Evolutionary conservation across 2,329 filamentous ascomycete genomes (phyloP), one percentile per base, ranked within the genome.

Genomic region (Aspergillus novofumigatus): DNA sequence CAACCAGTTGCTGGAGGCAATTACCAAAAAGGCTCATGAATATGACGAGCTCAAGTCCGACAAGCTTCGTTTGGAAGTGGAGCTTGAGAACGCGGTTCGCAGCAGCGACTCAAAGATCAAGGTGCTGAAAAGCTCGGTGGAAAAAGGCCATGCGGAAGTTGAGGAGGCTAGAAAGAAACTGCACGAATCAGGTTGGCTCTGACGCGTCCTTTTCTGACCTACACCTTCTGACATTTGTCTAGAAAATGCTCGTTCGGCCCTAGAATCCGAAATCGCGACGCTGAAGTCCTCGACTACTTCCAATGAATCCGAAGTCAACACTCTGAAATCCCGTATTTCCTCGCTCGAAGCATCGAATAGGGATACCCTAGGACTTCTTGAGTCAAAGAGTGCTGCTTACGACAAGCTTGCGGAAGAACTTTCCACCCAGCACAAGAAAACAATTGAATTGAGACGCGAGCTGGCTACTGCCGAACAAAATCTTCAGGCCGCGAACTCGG

Each of bases 331-430:
- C 58, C 92, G 93, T 65, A 91, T 99, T 67, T 80, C 88, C 51
- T 90, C 91, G 0, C 85, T 99, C 2, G 92, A 99, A 75, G 87
- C 90, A 0, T 94, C 93, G 6, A 97, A 96, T 70, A 88, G 94
- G 60, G 93, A 97, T 62, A 93, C 92, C 14, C 78, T 97, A 4
- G 87, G 90, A 45, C 86, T 97, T 35, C 87, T 97, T 60, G 93
- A 97, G 69, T 88, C 91, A 20, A 97, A 97, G 75, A 91, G 90
- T 54, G 86, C 86, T 9, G 90, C 92, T 41, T 91, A 97, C 70
- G 90, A 96, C 64, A 87, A 87, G 59, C 82, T 99, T 2, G 87
- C 91, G 4, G 87, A 92, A 57, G 94, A 99, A 67, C 83, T 99
- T 21, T 88, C 92, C 44, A 85, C 89, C 52, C 91, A 96, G 67